Conservation (phyloP, 1,284 basidiomycete genomes). For the Xerocomus nothofagi region DNA sequence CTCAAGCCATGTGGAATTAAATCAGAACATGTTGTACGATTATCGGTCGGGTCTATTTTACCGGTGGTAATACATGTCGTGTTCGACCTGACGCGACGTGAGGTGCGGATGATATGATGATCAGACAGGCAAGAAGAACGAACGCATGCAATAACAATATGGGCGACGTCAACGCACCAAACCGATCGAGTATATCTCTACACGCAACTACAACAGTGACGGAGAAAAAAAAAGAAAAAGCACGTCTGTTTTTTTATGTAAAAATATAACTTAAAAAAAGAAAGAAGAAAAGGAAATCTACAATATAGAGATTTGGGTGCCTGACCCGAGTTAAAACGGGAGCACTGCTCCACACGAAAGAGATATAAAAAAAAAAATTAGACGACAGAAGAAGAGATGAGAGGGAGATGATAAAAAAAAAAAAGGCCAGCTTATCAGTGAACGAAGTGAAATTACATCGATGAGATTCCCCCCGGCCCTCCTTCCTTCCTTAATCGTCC, state of each 20-base stretch:
- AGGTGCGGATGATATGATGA: too few species aligned
- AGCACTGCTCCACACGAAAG: neutral
- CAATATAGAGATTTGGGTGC: neutral
- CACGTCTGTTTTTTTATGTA: conserved; percentile 8
- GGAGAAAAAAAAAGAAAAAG: neutral
- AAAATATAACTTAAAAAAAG: conserved; percentile 16
- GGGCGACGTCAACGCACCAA: neutral
- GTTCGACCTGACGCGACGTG: too few species aligned
- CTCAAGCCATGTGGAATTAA: conserved; percentile 59
- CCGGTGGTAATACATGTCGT: neutral
- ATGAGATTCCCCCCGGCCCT: neutral
- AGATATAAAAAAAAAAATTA: neutral
- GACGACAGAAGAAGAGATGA: neutral
- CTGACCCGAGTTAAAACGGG: neutral
- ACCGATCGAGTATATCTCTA: neutral
- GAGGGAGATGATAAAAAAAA: neutral
- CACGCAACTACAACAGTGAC: conserved; percentile 1
- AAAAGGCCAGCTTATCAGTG: neutral
- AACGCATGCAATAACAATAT: conserved; percentile 1
- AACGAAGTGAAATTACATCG: conserved; percentile 8
- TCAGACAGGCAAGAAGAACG: neutral
- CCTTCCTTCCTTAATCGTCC: conserved; percentile 22
- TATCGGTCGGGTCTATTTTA: neutral
- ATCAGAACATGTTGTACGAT: neutral
- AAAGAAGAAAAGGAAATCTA: neutral